Evolutionary conservation across 164 flowering plant species (phyloP), one percentile per base, ranked within the genome.

Genomic region (Annona cherimola): DNA sequence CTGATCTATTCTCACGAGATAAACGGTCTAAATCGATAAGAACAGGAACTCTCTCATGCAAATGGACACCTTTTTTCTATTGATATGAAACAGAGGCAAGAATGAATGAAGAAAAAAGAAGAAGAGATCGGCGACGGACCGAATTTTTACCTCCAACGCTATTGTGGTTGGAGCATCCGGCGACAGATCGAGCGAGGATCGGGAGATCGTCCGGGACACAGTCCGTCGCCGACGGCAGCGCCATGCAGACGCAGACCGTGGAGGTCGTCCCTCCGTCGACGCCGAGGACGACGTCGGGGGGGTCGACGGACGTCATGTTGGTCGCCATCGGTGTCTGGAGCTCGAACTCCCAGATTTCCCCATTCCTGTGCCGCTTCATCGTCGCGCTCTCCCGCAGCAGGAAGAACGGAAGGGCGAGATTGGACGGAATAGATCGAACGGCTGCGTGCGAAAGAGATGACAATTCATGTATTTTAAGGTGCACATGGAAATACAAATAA

Each of bases 151-250:
- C 98, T 77, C 98, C 98, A n/a, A 94, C 90, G 60, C 94, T 90
- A 76, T 94, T 94, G 78, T 88, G 88, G 70, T 94, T 94, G 72
- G 98, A 90, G 83, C 96, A 94, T 40, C 98, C 98, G 45, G 94
- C 86, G 41, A 80, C 84, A n/a, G 95, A 91, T 4, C 96, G 87
- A 41, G 86, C 84, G 42, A 89, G 90, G 76, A 94, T 73, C 0
- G 98, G 98, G 1, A 83, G 79, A 67, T 92, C 80, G 42, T 90
- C 88, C 57, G 57, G 57, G n/a, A 87, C 91, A 5, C 84, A 73
- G 3, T 74, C 71, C 5, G 73, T 69, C 61, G 86, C 79, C 74
- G 74, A 77, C 19, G 88, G 84, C 39, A 87, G 43, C 4, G 94
- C 89, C 80, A 94, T 79, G 77, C 98, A 94, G 5, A 94, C 73